Conservation (phyloP, 306 rosid species). For the Cicer pinnatifidum region DNA sequence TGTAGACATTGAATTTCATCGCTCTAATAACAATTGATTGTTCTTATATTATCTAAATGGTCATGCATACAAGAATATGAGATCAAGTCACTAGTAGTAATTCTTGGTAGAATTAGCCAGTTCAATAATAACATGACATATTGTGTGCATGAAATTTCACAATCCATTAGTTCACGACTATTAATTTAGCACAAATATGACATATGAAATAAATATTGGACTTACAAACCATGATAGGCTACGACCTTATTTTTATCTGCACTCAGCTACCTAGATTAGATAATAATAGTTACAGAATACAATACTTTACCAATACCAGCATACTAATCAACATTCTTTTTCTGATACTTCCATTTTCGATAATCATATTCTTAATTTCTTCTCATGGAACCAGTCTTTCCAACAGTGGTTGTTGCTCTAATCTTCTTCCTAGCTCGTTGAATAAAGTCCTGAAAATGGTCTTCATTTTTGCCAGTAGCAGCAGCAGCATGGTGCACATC, state of each 20-base stretch:
- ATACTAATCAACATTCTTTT: not conserved
- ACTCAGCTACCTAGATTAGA: constrained; percentile 18
- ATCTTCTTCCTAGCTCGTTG: constrained; percentile 51
- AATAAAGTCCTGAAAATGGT: constrained; percentile 58
- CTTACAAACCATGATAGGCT: not conserved
- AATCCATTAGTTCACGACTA: constrained; percentile 14
- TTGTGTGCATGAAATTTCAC: not conserved
- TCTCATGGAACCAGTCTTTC: constrained; percentile 49
- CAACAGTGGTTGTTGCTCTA: constrained; percentile 46
- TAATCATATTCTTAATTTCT: constrained; percentile 40
- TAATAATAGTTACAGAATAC: not conserved
- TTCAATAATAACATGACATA: not conserved
- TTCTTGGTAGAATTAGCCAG: not conserved
- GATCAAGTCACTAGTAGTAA: not conserved
- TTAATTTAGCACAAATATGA: constrained; percentile 4
- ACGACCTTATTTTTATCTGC: constrained; percentile 32
- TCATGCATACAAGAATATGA: too few species aligned
- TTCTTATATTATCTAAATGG: too few species aligned
- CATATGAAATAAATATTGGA: constrained; percentile 2
- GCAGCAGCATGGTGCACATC: constrained; percentile 23
- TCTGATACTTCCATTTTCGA: not conserved
- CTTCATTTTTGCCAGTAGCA: constrained; percentile 42
- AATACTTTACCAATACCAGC: constrained; percentile 26
- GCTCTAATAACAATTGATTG: too few species aligned
- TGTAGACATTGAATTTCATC: too few species aligned